Base-by-base conservation (phyloP, 768 basidiomycete species). In the Psilocybe cyanescens region DNA sequence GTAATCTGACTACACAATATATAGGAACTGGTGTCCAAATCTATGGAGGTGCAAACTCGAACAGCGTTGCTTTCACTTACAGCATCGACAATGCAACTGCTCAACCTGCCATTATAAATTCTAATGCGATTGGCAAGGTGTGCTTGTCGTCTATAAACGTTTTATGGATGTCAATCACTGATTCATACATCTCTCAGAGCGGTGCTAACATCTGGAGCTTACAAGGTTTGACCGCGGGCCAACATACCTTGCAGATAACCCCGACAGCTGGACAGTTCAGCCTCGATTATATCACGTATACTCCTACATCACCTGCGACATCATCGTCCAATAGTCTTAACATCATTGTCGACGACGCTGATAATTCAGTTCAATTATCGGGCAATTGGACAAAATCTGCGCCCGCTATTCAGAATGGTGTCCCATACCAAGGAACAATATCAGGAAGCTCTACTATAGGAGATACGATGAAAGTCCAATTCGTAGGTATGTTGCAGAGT, bases 351-450 rank as follows among this genome's bases (percentile, higher is more conserved):
- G 59, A 60, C 35, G 59, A 60, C 24, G 28, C 19, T 5, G 59
- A 55, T 29, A 39, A 11, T 49, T 16, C 59, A 1, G 9, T 60
- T 4, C 37, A 46, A 24, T 60, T 48, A 29, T 49, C 59, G 3
- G 53, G 46, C 17, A 53, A 47, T 31, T 60, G 59, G 59, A 48
- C 41, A 2, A 53, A 60, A 39, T 35, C 59, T 2, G 45, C 45
- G 3, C n/a, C 39, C 31, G 31, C 45, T 30, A 45, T 60, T 24
- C 28, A 17, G 8, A 33, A 8, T 47, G 59, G 54, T 14, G n/a
- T 46, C 17, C 31, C 59, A 7, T 60, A 60, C 28, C 33, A 55
- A 44, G 59, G 53, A 11, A 60, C 59, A 1, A 56, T 55, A n/a
- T 11, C 59, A 17, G 59, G 59, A 14, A 60, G 35, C 19, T 47